phyloP scores from a whole-genome alignment of 352 stramenopile species.

The Phytophthora rubi region DNA sequence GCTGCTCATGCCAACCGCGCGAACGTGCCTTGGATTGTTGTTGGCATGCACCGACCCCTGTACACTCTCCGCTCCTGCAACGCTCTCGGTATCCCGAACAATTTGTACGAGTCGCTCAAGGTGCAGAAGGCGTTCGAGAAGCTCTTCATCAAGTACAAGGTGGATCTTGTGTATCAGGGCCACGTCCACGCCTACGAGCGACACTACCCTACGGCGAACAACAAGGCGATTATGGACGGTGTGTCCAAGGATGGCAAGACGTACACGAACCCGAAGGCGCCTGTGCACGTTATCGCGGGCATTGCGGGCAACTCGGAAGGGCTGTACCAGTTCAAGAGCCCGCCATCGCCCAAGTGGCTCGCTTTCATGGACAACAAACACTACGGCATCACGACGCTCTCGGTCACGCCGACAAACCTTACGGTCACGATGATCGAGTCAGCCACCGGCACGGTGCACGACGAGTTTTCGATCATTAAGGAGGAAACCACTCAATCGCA shows the following conservation, averaged over 20 bases:
- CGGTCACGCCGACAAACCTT: conserved; percentile 37
- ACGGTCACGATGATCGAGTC: conserved; percentile 44
- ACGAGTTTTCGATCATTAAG: conserved; percentile 57
- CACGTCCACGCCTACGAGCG: conserved; percentile 62
- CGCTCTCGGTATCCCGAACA: conserved; percentile 40
- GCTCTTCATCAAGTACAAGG: conserved; percentile 62
- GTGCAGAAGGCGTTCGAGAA: conserved; percentile 59
- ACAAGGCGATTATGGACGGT: conserved; percentile 41
- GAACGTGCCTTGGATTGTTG: conserved; percentile 55
- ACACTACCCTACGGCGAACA: conserved; percentile 50
- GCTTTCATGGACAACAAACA: conserved; percentile 38
- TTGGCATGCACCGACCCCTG: conserved; percentile 58
- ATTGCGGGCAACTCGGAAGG: conserved; percentile 49
- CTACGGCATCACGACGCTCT: conserved; percentile 50
- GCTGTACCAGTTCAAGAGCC: conserved; percentile 36
- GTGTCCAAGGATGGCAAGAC: conserved; percentile 47
- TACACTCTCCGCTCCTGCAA: conserved; percentile 50
- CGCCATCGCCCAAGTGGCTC: conserved; percentile 36
- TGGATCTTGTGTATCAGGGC: conserved; percentile 56
- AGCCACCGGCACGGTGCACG: conserved; percentile 25
- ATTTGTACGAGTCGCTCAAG: conserved; percentile 40
- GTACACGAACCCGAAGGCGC: conserved; percentile 56
- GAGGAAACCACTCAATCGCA: conserved; percentile 1
- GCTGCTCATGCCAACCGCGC: conserved; percentile 49
- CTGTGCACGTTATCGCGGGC: conserved; percentile 56